phyloP scores from a whole-genome alignment of 2,329 filamentous ascomycete genomes.

The Fusarium dimerum region DNA sequence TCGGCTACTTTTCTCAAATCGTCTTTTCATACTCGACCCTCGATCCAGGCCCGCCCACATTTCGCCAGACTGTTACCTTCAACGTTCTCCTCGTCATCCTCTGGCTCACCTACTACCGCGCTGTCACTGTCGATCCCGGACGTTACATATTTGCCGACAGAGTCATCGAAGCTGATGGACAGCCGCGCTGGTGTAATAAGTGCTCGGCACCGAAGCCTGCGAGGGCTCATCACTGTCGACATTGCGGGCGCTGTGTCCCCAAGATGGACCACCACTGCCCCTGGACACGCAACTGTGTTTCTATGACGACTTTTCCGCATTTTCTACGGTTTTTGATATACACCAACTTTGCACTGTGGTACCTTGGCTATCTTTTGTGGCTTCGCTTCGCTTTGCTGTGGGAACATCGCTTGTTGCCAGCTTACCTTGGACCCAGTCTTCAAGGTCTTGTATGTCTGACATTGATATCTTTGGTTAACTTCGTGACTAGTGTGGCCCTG shows the following conservation, averaged over 20 bases:
- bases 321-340: constrained; percentile 78
- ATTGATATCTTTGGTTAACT: constrained; percentile 57
- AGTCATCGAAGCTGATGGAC: constrained; percentile 35
- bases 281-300: constrained; percentile 83
- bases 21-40: constrained; percentile 62
- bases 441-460: constrained; percentile 62
- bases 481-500: constrained; percentile 62
- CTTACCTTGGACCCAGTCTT: constrained; percentile 71
- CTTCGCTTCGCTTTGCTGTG: constrained; percentile 62
- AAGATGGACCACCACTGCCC: constrained; percentile 89
- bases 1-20: constrained; percentile 72
- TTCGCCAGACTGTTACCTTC: constrained; percentile 60
- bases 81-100: constrained; percentile 66
- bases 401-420: constrained; percentile 64
- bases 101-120: constrained; percentile 68
- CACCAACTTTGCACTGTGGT: constrained; percentile 65
- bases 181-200: constrained; percentile 68
- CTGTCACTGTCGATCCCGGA: constrained; percentile 60
- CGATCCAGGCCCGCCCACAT: constrained; percentile 60
- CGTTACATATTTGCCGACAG: constrained; percentile 48
- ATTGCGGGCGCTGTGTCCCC: constrained; percentile 72
- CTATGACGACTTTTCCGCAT: constrained; percentile 77
- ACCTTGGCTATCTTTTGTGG: constrained; percentile 61
- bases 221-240: constrained; percentile 78
- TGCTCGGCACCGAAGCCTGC: constrained; percentile 75